Evolutionary conservation across 257 asterid species (phyloP).

Genomic region (Solanum bulbocastanum): DNA sequence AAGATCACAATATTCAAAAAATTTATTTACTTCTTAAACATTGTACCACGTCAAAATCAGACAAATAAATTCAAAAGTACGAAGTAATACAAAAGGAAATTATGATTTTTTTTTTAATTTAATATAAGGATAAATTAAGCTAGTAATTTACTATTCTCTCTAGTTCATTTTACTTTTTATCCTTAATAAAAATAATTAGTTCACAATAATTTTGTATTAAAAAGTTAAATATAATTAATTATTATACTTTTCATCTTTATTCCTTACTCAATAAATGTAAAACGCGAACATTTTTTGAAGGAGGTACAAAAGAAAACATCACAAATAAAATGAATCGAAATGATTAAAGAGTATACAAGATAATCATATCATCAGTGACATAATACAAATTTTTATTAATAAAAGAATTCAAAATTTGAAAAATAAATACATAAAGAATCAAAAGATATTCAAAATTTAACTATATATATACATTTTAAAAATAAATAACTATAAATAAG

Average conservation of each 20-base stretch:
- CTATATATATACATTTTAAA: background rate
- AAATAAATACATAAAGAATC: too few species aligned
- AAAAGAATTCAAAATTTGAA: too few species aligned
- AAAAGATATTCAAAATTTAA: too few species aligned
- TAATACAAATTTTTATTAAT: too few species aligned
- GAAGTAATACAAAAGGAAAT: background rate
- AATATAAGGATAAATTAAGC: background rate
- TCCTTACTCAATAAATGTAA: background rate
- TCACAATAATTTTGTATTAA: too few species aligned
- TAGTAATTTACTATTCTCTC: background rate
- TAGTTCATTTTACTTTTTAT: background rate
- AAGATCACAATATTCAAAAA: too few species aligned
- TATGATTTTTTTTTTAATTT: background rate
- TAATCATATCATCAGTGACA: background rate
- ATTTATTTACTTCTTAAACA: accelerated
- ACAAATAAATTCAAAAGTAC: too few species aligned
- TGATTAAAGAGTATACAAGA: background rate
- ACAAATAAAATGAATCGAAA: background rate
- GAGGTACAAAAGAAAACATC: too few species aligned
- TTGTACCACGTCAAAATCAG: background rate
- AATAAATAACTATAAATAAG: too few species aligned
- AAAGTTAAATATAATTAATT: too few species aligned
- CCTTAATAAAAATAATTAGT: too few species aligned
- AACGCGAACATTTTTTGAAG: too few species aligned
- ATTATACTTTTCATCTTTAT: background rate